A percentile compares a stretch with the other conserved stretches of the same genome.
These are phyloP conservation scores for Peronosclerospora sorghi DNA, from an alignment of 352 stramenopile genomes.

Conservation along the genomic window DNA sequence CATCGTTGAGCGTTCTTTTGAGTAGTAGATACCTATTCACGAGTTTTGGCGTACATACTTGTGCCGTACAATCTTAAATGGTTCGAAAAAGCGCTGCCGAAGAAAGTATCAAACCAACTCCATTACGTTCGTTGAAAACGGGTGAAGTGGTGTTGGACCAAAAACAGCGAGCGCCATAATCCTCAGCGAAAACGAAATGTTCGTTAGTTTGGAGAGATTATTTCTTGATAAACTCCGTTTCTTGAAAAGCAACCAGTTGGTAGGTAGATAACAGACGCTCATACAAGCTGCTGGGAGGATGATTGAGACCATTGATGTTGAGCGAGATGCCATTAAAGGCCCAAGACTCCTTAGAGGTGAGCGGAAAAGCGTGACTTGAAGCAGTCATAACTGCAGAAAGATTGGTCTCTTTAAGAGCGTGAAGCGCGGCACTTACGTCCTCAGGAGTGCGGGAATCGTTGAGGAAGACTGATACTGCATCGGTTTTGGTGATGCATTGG, in stretches of 20 bases:
- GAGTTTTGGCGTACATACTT: background rate
- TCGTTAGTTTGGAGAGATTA: background rate
- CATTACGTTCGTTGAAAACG: slow-evolving; percentile 4
- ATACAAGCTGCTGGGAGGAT: background rate
- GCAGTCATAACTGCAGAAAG: too few relatives aligned
- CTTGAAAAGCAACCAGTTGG: background rate
- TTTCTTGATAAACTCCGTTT: background rate
- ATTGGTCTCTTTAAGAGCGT: too few relatives aligned
- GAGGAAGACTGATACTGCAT: too few relatives aligned
- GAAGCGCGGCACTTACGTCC: too few relatives aligned
- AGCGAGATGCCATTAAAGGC: background rate
- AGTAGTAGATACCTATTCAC: slow-evolving; percentile 10
- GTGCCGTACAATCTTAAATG: slow-evolving; percentile 1
- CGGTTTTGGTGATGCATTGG: too few relatives aligned
- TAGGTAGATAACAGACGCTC: background rate
- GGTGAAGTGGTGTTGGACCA: slow-evolving; percentile 1
- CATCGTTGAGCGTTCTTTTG: background rate
- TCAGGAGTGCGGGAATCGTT: too few relatives aligned
- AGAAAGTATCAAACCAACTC: slow-evolving; percentile 3
- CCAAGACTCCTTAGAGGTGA: slow-evolving; percentile 7
- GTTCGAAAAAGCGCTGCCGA: slow-evolving; percentile 2
- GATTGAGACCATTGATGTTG: background rate
- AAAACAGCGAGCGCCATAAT: background rate
- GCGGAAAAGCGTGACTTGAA: background rate
- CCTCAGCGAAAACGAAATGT: background rate